phyloP scores from a whole-genome alignment of 768 basidiomycete species.

The Asterophora parasitica region DNA sequence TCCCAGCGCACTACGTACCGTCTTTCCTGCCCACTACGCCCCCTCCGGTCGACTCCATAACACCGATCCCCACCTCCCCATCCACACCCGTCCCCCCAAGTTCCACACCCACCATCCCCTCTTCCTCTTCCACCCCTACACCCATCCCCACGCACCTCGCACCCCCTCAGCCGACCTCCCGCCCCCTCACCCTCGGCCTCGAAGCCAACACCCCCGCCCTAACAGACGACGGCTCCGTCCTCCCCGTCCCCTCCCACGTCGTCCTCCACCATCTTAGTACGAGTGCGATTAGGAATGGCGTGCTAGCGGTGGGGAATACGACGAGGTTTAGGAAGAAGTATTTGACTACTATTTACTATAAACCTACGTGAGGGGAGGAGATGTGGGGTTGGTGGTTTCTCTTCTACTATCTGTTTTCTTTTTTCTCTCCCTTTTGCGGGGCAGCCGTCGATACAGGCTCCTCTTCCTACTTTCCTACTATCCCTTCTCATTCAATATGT shows the following conservation, averaged over 20 bases:
- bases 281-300: constrained; percentile 91
- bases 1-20: no score
- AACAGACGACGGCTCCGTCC: constrained; percentile 83
- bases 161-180: constrained; percentile 7
- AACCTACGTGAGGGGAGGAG: constrained; percentile 44
- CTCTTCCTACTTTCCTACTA: no score
- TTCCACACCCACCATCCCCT: not conserved
- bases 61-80: not conserved
- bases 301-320: constrained; percentile 88
- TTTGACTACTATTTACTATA: constrained; percentile 83
- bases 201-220: constrained; percentile 36
- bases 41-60: no score
- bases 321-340: constrained; percentile 91
- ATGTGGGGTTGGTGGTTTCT: not conserved
- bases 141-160: not conserved
- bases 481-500: no score
- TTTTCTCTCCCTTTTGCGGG: not conserved
- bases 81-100: no score
- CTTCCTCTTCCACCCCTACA: not conserved
- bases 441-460: no score
- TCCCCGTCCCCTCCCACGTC: constrained; percentile 91
- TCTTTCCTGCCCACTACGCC: no score
- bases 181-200: constrained; percentile 12
- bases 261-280: constrained; percentile 94
- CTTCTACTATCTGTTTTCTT: not conserved